These are phyloP conservation scores for Fusarium siculi DNA, from an alignment of 2,329 filamentous ascomycete species.

Conservation along the genomic window DNA sequence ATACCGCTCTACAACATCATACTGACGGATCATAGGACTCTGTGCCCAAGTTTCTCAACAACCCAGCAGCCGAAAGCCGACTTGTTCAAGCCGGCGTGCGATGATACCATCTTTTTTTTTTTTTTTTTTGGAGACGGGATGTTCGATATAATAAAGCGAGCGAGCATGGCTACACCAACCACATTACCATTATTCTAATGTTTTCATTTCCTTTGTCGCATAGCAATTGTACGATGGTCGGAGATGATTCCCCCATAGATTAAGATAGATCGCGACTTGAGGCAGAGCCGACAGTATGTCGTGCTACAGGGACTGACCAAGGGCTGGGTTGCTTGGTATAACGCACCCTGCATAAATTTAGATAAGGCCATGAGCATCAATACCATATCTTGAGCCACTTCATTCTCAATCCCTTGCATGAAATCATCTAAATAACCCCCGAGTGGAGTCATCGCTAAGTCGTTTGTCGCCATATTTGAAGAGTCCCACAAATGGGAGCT, in stretches of 20 bases:
- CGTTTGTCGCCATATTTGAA: background rate
- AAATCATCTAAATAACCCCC: background rate
- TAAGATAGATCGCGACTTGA: background rate
- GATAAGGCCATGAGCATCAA: background rate
- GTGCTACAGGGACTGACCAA: background rate
- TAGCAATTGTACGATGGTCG: background rate
- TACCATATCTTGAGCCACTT: background rate
- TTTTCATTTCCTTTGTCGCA: slow-evolving; percentile 18
- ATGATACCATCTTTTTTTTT: slow-evolving; percentile 5
- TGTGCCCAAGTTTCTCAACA: slow-evolving; percentile 77
- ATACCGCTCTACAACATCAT: background rate
- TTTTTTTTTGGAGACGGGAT: background rate
- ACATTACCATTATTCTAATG: slow-evolving; percentile 21
- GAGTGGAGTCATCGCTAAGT: background rate
- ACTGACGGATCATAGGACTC: slow-evolving; percentile 64
- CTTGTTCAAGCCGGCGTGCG: slow-evolving; percentile 33
- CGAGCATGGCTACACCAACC: slow-evolving; percentile 3
- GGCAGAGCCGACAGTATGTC: background rate
- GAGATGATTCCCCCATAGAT: slow-evolving; percentile 11
- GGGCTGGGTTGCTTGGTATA: background rate
- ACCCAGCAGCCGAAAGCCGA: slow-evolving; percentile 49
- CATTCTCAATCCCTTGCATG: background rate
- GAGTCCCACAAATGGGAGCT: background rate
- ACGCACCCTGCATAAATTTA: background rate
- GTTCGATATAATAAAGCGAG: slow-evolving; percentile 11